A percentile compares a stretch with the other conserved stretches of the same genome.
These are phyloP conservation scores for Dendrothele bispora DNA, from an alignment of 768 basidiomycete genomes.

Conservation along the genomic window DNA sequence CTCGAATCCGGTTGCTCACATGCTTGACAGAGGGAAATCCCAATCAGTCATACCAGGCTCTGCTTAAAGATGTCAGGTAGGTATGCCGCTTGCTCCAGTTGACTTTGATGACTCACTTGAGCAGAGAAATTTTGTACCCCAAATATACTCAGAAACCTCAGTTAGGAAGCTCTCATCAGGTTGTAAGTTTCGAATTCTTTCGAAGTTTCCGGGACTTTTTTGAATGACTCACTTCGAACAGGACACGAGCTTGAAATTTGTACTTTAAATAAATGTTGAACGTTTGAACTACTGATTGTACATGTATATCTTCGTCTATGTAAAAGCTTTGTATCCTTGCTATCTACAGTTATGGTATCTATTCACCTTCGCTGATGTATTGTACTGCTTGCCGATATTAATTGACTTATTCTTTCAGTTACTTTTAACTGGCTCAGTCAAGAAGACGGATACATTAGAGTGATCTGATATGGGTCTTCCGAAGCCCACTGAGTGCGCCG, in stretches of 20 bases:
- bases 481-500: no score
- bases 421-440: no score
- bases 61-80: slow-evolving; percentile 59
- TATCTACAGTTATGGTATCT: no score
- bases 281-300: no score
- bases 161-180: slow-evolving; percentile 69
- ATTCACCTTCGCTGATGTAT: no score
- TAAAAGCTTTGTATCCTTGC: no score
- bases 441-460: no score
- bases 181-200: slow-evolving; percentile 38
- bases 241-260: slow-evolving; percentile 10
- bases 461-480: no score
- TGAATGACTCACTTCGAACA: neutral
- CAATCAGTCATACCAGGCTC: slow-evolving; percentile 62
- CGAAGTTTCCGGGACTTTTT: neutral
- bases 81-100: slow-evolving; percentile 7
- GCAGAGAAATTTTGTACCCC: slow-evolving; percentile 53
- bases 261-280: no score
- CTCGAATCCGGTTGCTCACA: neutral
- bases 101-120: neutral
- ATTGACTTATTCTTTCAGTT: no score
- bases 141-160: slow-evolving; percentile 73
- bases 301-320: no score
- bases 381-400: no score
- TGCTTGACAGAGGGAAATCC: slow-evolving; percentile 42